Conservation (phyloP, 768 basidiomycete species). For the Kwoniella botswanensis region DNA sequence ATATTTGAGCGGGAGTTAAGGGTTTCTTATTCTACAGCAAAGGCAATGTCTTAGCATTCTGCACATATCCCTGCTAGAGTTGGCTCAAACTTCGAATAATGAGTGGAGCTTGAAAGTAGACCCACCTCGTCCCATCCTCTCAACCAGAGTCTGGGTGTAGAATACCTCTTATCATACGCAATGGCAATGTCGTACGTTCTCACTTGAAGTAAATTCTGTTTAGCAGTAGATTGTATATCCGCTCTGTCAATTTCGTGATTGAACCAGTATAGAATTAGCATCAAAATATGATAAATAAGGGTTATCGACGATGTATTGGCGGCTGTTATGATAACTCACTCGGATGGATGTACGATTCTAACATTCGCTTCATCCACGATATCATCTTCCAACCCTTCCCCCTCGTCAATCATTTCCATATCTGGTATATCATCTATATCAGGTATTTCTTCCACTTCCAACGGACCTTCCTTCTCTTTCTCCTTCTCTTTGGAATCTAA, state of each 20-base stretch:
- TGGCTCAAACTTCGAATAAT: no score
- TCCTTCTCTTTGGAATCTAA: slow-evolving; percentile 15
- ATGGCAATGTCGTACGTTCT: slow-evolving; percentile 99
- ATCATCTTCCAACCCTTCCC: slow-evolving; percentile 70
- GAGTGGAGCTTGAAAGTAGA: background rate
- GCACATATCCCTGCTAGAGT: no score
- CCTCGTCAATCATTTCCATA: slow-evolving; percentile 81
- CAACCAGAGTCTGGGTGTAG: slow-evolving; percentile 96
- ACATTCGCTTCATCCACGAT: slow-evolving; percentile 77
- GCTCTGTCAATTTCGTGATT: slow-evolving; percentile 27
- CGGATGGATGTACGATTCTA: slow-evolving; percentile 44
- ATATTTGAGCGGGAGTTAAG: slow-evolving; percentile 85
- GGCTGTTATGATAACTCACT: slow-evolving; percentile 29
- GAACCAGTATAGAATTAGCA: slow-evolving; percentile 5
- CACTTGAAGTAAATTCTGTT: slow-evolving; percentile 87
- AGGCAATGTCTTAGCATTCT: no score
- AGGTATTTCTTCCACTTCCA: slow-evolving; percentile 68
- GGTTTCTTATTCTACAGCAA: slow-evolving; percentile 78
- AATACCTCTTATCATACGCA: slow-evolving; percentile 99
- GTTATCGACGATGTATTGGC: background rate
- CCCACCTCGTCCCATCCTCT: slow-evolving; percentile 94
- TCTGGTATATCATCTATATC: slow-evolving; percentile 98
- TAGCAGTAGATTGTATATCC: slow-evolving; percentile 62
- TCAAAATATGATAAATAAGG: background rate
- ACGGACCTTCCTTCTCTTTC: slow-evolving; percentile 28